A percentile compares a stretch with the other conserved stretches of the same genome.
These are phyloP conservation scores for Starmerella apicola DNA, from an alignment of 805 yeast genomes.

Conservation along the genomic window DNA sequence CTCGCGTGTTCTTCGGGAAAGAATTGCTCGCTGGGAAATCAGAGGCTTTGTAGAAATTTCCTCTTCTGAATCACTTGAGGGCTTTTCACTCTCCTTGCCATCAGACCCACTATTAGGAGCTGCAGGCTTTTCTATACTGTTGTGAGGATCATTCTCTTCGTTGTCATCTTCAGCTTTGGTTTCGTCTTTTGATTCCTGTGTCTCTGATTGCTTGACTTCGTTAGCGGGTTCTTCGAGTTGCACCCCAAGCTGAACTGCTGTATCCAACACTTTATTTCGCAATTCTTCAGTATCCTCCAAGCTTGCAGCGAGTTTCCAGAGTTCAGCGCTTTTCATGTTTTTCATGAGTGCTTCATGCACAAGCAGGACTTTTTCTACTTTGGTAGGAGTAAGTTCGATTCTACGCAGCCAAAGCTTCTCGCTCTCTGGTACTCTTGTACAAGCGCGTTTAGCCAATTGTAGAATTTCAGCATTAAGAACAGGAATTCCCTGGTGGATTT, in stretches of 20 bases:
- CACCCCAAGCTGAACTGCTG: conserved; percentile 53
- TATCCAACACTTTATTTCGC: conserved; percentile 40
- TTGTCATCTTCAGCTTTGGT: background rate
- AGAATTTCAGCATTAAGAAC: no score
- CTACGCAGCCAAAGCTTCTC: conserved; percentile 65
- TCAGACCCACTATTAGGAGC: background rate
- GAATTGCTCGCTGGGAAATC: conserved; percentile 10
- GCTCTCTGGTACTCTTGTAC: conserved; percentile 43
- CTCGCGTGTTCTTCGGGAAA: conserved; percentile 5
- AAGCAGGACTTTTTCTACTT: conserved; percentile 40
- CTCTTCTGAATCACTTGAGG: background rate
- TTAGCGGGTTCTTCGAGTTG: no score
- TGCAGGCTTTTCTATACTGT: background rate
- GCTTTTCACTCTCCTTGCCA: background rate
- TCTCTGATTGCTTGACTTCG: background rate
- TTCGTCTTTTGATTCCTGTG: background rate
- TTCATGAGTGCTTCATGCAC: conserved; percentile 60
- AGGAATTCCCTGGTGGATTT: no score
- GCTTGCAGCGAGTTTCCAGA: conserved; percentile 62
- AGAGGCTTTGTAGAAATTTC: background rate
- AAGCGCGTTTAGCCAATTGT: conserved; percentile 58
- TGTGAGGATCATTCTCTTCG: background rate
- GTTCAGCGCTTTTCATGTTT: conserved; percentile 40
- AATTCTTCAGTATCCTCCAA: conserved; percentile 43
- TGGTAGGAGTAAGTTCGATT: conserved; percentile 48